Percentiles rank a stretch among this genome's conserved stretches.
These are phyloP conservation scores for Batrachochytrium dendrobatidis DNA, from an alignment of 371 early-diverging fungal species.

Conservation along the genomic window DNA sequence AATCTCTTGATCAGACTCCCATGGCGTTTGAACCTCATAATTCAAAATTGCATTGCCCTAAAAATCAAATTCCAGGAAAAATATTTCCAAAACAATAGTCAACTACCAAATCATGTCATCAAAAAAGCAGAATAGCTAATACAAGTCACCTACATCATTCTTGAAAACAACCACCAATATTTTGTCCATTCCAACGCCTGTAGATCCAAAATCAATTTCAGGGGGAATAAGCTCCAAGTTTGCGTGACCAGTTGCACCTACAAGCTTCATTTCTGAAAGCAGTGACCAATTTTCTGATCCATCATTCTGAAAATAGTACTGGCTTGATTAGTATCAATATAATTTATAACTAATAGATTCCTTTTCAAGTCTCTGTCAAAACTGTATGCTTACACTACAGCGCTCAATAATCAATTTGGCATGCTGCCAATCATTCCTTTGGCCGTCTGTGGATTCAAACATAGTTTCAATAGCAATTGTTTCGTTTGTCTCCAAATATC, in stretches of 20 bases:
- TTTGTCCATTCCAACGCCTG: conserved; percentile 20
- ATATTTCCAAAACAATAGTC: conserved; percentile 6
- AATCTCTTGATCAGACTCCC: conserved; percentile 25
- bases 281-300: conserved; percentile 27
- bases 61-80: conserved; percentile 17
- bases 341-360: too few species aligned
- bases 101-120: neutral
- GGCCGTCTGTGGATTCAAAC: conserved; percentile 33
- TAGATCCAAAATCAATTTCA: conserved; percentile 26
- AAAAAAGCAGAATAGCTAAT: neutral
- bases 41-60: conserved; percentile 21
- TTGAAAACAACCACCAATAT: conserved; percentile 6
- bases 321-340: too few species aligned
- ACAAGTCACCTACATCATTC: conserved; percentile 20
- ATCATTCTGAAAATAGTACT: conserved; percentile 20
- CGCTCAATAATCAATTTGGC: conserved; percentile 35
- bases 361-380: too few species aligned
- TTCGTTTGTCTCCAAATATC: conserved; percentile 24
- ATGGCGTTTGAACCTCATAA: conserved; percentile 17
- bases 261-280: conserved; percentile 29
- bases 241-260: conserved; percentile 38
- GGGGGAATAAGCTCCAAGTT: conserved; percentile 23
- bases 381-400: conserved; percentile 15
- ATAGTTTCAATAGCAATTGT: conserved; percentile 21
- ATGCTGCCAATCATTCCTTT: conserved; percentile 41